Base-by-base conservation (phyloP, 1,284 basidiomycete species). In the Schizophyllum amplum region DNA sequence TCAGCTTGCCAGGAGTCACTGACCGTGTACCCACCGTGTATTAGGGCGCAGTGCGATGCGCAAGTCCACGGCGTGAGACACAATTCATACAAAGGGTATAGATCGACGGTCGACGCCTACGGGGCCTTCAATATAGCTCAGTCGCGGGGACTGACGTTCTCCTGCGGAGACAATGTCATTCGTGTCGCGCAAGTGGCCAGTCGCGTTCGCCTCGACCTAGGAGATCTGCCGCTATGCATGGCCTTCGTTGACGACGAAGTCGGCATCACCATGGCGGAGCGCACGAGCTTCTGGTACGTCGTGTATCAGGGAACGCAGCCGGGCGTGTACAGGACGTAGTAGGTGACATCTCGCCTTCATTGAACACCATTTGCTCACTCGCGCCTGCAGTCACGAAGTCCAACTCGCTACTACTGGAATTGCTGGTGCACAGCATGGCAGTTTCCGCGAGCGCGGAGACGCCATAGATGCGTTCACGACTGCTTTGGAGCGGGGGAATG, bases 321-420 rank as follows among this genome's bases (percentile, higher is more conserved):
- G 0, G 57, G 57, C 5, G 47, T 59, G 1, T 59, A 59, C 17
- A 24, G 54, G 11, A 55, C 57, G 0, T 48, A 57, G 52, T 57
- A n/a, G 4, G 42, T 33, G n/a, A n/a, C n/a, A n/a, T n/a, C n/a
- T n/a, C n/a, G n/a, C n/a, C n/a, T n/a, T n/a, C n/a, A n/a, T n/a
- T n/a, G n/a, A n/a, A n/a, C n/a, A n/a, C n/a, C n/a, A n/a, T n/a
- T n/a, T n/a, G n/a, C n/a, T n/a, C n/a, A n/a, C n/a, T n/a, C n/a
- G n/a, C n/a, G n/a, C n/a, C n/a, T n/a, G n/a, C n/a, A n/a, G n/a
- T n/a, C n/a, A n/a, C n/a, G n/a, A n/a, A n/a, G n/a, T n/a, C n/a
- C n/a, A n/a, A n/a, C n/a, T n/a, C n/a, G n/a, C n/a, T n/a, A n/a
- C n/a, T n/a, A n/a, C n/a, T n/a, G n/a, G n/a, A n/a, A n/a, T n/a